Conservation (phyloP, 768 basidiomycete genomes). For the Amanita phalloides region DNA sequence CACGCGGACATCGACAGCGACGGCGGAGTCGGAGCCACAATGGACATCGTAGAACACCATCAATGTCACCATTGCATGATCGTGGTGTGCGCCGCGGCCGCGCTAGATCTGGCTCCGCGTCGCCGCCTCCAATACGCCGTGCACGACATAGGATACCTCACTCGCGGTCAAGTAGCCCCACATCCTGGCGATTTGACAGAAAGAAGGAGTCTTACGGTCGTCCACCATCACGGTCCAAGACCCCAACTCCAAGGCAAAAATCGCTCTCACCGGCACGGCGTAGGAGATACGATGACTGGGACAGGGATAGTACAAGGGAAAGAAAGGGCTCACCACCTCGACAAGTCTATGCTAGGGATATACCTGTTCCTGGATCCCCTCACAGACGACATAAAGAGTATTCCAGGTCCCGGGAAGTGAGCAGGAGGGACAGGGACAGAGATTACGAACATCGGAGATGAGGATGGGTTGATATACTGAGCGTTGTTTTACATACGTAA, state of each 20-base stretch:
- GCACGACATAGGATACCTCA: slow-evolving; percentile 4
- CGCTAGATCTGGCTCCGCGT: background rate
- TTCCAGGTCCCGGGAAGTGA: slow-evolving; percentile 1
- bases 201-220: slow-evolving; percentile 6
- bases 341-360: background rate
- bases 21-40: slow-evolving; percentile 11
- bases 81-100: slow-evolving; percentile 11
- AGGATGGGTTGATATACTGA: background rate
- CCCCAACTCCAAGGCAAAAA: slow-evolving; percentile 7
- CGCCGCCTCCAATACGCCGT: slow-evolving; percentile 15
- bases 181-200: background rate
- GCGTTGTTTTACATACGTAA: no score
- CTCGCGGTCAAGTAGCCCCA: slow-evolving; percentile 1
- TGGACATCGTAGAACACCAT: slow-evolving; percentile 15
- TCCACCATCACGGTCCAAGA: slow-evolving; percentile 7
- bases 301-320: background rate
- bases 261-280: slow-evolving; percentile 14
- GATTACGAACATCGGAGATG: slow-evolving; percentile 12
- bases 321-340: background rate
- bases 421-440: slow-evolving; percentile 12
- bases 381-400: background rate
- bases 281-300: slow-evolving; percentile 7
- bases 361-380: background rate
- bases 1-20: slow-evolving; percentile 12
- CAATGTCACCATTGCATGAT: slow-evolving; percentile 14